Evolutionary conservation across 139 green algal genomes (phyloP).

Genomic region (Desmodesmus armatus): DNA sequence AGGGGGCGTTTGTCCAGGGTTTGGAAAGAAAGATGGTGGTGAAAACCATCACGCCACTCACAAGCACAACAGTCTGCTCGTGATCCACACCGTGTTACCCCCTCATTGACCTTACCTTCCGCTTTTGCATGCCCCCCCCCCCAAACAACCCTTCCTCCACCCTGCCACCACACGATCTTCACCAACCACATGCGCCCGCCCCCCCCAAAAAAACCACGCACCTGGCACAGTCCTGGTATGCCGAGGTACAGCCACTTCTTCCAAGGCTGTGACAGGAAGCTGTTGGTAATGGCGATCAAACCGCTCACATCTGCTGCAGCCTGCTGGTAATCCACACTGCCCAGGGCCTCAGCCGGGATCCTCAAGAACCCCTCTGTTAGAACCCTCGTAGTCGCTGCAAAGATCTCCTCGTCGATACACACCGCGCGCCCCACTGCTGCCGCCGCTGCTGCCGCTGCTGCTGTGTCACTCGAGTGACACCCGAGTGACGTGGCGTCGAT

Average conservation of each 20-base stretch:
- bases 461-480: too few relatives aligned
- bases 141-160: too few relatives aligned
- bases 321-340: slow-evolving; percentile 9
- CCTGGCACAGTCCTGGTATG: slow-evolving; percentile 19
- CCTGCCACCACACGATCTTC: too few relatives aligned
- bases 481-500: neutral
- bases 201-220: too few relatives aligned
- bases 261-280: slow-evolving; percentile 37
- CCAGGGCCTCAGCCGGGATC: neutral
- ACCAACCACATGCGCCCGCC: too few relatives aligned
- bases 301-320: neutral
- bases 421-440: slow-evolving; percentile 14
- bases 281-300: slow-evolving; percentile 35
- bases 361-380: slow-evolving; percentile 16
- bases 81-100: too few relatives aligned
- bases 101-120: too few relatives aligned
- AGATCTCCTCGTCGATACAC: slow-evolving; percentile 29
- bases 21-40: too few relatives aligned
- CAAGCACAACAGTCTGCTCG: too few relatives aligned
- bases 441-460: neutral
- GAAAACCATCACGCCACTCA: too few relatives aligned
- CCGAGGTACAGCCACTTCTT: slow-evolving; percentile 33
- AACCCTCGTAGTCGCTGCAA: slow-evolving; percentile 31
- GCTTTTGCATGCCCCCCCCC: too few relatives aligned
- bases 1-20: too few relatives aligned